These are phyloP conservation scores for Leccinellum rugosiceps DNA, from an alignment of 768 basidiomycete genomes.

Conservation along the genomic window DNA sequence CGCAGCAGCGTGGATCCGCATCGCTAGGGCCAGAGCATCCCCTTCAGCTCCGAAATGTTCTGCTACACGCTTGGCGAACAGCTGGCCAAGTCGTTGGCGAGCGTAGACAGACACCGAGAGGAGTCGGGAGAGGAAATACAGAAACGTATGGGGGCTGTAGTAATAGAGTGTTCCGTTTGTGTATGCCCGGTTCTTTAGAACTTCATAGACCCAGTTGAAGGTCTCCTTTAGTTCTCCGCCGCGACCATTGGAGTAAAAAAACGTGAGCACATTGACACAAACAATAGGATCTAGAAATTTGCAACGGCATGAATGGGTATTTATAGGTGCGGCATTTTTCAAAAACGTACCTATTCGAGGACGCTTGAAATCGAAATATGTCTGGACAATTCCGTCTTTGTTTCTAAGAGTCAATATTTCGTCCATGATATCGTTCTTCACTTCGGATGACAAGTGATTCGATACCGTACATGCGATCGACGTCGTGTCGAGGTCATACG, in stretches of 20 bases:
- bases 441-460: constrained; percentile 6
- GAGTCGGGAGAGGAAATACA: constrained; percentile 22
- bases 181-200: constrained; percentile 23
- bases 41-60: constrained; percentile 17
- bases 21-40: constrained; percentile 19
- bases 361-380: constrained; percentile 18
- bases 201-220: constrained; percentile 18
- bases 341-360: constrained; percentile 19
- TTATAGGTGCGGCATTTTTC: too few species aligned
- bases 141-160: constrained; percentile 13
- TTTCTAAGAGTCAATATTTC: constrained; percentile 16
- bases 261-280: constrained; percentile 17
- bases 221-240: constrained; percentile 18
- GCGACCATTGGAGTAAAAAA: constrained; percentile 21
- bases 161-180: constrained; percentile 20
- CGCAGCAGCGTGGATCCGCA: constrained; percentile 16
- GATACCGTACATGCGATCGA: constrained; percentile 21
- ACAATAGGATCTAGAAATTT: constrained; percentile 14
- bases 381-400: constrained; percentile 20
- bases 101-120: constrained; percentile 18
- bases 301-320: neutral
- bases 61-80: constrained; percentile 15
- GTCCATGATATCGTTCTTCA: constrained; percentile 23
- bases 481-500: constrained; percentile 20
- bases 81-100: constrained; percentile 7